These are phyloP conservation scores for Yarrowia keelungensis DNA, from an alignment of 805 yeast species.

Conservation along the genomic window DNA sequence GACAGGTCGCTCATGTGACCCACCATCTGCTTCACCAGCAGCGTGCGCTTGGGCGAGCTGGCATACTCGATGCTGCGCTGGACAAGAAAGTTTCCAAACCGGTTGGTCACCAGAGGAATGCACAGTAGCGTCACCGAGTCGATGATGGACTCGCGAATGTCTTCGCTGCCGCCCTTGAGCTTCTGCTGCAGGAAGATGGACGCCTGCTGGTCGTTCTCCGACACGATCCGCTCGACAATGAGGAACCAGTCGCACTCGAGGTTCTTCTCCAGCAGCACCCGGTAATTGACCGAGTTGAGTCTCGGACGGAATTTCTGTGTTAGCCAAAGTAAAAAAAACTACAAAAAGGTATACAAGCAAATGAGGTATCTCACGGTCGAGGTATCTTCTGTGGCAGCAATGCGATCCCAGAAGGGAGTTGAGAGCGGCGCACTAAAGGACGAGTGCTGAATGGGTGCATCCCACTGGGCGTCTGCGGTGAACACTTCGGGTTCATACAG, in stretches of 20 bases:
- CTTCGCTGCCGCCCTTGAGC: conserved; percentile 47
- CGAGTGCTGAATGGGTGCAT: conserved; percentile 19
- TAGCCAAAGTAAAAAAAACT: not conserved
- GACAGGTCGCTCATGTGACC: conserved; percentile 50
- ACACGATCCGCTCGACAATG: conserved; percentile 49
- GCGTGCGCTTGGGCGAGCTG: conserved; percentile 46
- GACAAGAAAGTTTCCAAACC: conserved; percentile 54
- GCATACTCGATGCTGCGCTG: conserved; percentile 53
- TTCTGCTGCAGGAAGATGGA: conserved; percentile 54
- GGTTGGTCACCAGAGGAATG: conserved; percentile 51
- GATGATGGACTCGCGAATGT: conserved; percentile 48
- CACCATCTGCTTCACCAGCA: conserved; percentile 44
- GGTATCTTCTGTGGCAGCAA: not conserved
- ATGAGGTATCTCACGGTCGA: conserved; percentile 6
- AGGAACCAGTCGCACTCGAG: conserved; percentile 48
- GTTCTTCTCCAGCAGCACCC: conserved; percentile 47
- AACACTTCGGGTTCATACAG: conserved; percentile 29
- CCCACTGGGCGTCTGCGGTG: conserved; percentile 26
- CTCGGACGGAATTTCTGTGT: conserved; percentile 30
- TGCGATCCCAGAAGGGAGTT: conserved; percentile 26
- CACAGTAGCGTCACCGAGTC: conserved; percentile 47
- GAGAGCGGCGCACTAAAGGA: conserved; percentile 20
- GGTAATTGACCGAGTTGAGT: conserved; percentile 44
- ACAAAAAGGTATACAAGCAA: not conserved
- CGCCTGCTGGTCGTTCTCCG: conserved; percentile 53